A percentile compares a stretch with the other conserved stretches of the same genome.
These are phyloP conservation scores for Aspergillus sp. DNA, from an alignment of 2,329 filamentous ascomycete genomes.

Conservation along the genomic window DNA sequence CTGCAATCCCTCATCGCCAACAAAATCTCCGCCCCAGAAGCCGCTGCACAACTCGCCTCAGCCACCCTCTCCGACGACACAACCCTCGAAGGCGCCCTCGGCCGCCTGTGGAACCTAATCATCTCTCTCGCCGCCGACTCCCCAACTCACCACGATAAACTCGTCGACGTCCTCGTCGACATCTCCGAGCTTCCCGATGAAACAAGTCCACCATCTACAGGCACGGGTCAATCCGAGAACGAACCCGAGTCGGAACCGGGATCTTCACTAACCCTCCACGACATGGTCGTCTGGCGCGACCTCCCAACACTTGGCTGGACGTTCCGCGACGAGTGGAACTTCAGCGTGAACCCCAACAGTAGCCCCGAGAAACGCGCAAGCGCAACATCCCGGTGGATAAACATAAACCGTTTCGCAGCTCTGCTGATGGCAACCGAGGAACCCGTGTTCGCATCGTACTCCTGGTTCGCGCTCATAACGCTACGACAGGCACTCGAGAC, in stretches of 20 bases:
- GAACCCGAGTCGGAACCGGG: background rate
- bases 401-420: constrained; percentile 13
- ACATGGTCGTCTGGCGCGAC: constrained; percentile 21
- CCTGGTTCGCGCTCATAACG: constrained; percentile 18
- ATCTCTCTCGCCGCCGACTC: background rate
- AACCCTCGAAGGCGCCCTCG: background rate
- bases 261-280: background rate
- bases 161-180: constrained; percentile 8
- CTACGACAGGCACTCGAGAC: constrained; percentile 16
- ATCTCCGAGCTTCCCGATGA: constrained; percentile 6
- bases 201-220: background rate
- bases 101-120: constrained; percentile 3
- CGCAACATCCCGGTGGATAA: constrained; percentile 7
- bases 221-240: background rate
- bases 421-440: constrained; percentile 19
- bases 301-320: constrained; percentile 20
- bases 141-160: constrained; percentile 10
- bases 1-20: background rate
- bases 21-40: background rate
- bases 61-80: background rate
- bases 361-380: background rate
- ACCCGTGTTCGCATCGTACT: constrained; percentile 9
- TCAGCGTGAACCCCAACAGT: background rate
- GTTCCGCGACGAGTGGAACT: constrained; percentile 19
- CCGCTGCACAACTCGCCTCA: background rate